Conservation (phyloP, 768 basidiomycete species). For the Sistotremastrum niveocremeum region DNA sequence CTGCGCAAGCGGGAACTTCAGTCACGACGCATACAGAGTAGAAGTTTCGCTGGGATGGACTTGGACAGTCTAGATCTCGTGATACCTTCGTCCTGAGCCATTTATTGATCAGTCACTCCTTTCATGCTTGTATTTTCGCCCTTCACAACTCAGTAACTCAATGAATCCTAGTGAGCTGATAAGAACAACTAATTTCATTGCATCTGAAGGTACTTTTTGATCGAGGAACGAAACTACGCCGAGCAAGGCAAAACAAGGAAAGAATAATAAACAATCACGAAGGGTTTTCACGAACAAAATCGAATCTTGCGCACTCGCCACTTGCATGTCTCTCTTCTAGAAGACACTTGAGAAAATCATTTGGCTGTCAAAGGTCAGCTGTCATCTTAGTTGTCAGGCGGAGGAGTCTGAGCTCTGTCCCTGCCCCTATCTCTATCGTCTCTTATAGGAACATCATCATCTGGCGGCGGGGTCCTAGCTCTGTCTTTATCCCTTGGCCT, state of each 20-base stretch:
- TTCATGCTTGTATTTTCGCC: too few relatives aligned
- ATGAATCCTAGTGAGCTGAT: too few relatives aligned
- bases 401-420: slow-evolving; percentile 45
- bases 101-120: too few relatives aligned
- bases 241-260: too few relatives aligned
- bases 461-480: slow-evolving; percentile 41
- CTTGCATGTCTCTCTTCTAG: too few relatives aligned
- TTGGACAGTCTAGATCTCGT: slow-evolving; percentile 51
- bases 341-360: not conserved
- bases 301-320: not conserved
- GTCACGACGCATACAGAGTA: slow-evolving; percentile 51
- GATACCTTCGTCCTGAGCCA: slow-evolving; percentile 9
- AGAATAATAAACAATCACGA: too few relatives aligned
- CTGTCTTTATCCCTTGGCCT: slow-evolving; percentile 11
- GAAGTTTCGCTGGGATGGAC: slow-evolving; percentile 66
- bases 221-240: not conserved
- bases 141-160: too few relatives aligned
- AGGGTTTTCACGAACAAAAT: too few relatives aligned
- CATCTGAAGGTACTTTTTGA: too few relatives aligned
- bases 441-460: slow-evolving; percentile 22
- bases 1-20: slow-evolving; percentile 61
- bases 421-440: slow-evolving; percentile 19
- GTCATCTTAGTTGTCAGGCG: slow-evolving; percentile 35
- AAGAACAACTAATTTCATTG: too few relatives aligned
- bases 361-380: not conserved